Base-by-base conservation (phyloP, 495 filamentous ascomycete species). In the Pseudoneurospora amorphoporcata region DNA sequence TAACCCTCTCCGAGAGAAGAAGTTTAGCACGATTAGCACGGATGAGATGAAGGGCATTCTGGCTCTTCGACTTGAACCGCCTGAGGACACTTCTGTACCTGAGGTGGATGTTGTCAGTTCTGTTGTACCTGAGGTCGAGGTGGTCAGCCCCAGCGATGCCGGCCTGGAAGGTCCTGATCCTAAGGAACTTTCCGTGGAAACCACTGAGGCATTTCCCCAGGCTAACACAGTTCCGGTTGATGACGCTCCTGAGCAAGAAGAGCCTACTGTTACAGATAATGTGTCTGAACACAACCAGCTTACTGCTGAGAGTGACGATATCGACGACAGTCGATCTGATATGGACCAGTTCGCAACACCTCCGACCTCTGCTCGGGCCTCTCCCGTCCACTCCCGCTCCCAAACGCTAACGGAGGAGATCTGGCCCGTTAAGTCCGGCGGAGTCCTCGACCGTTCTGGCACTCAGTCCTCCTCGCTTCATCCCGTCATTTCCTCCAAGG, bases 1-100 rank as follows among this genome's bases (percentile, higher is more conserved):
- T 16, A 99, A 99, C 77, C 95, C 95, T 6, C 81, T 99, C 14
- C 84, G 91, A 61, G 94, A 97, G 75, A 93, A 92, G 75, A 96
- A 92, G 79, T 91, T 95, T 71, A 83, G 94, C 39, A 90, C 84
- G 29, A 92, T 97, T 85, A 85, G 86, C 35, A 93, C 92, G 0
- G 92, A 93, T 23, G 92, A 94, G 70, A 80, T 99, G 76, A 97
- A 97, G 82, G 86, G 86, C 53, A 90, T 91, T 74, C 83, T 99
- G 69, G 88, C 87, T 41, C 86, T 86, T 45, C 87, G 92, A 29
- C 83, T 95, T 58, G 88, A 91, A 71, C 91, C 92, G 3, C 73
- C 83, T 14, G 76, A 79, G 5, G 75, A 72, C 12, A 70, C 78
- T 14, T 41, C 72, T 2, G 79, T 82, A 39, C 65, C 73, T 2